Conservation (phyloP, 768 basidiomycete genomes). For the Pulveroboletus sp. region DNA sequence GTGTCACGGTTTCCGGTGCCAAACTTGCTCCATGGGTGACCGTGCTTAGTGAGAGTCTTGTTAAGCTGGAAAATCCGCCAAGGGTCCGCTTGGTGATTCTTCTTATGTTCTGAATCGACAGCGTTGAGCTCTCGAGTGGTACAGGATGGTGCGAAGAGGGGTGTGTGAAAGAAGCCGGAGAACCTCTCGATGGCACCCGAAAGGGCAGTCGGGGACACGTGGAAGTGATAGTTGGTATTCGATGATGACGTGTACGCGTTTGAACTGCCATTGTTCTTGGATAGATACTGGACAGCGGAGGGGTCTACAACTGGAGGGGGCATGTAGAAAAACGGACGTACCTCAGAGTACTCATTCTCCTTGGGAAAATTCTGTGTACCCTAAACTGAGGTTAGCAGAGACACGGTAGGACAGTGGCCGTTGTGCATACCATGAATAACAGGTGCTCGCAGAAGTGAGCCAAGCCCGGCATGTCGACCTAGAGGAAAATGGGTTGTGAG, state of each 20-base stretch:
- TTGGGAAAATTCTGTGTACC: constrained; percentile 79
- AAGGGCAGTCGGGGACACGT: constrained; percentile 58
- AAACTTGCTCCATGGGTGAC: constrained; percentile 88
- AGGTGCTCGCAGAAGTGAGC: constrained; percentile 97
- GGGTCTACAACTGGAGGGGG: neutral
- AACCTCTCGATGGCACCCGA: constrained; percentile 71
- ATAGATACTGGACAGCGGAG: constrained; percentile 47
- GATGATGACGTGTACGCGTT: constrained; percentile 93
- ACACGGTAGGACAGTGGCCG: neutral
- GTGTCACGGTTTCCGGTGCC: constrained; percentile 82
- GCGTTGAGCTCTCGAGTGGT: constrained; percentile 90
- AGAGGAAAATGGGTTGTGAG: constrained; percentile 1
- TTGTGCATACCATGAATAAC: constrained; percentile 77
- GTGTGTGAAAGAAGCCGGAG: constrained; percentile 88
- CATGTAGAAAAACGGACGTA: constrained; percentile 23
- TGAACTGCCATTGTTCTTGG: constrained; percentile 80
- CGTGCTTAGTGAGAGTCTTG: constrained; percentile 74
- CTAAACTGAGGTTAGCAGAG: constrained; percentile 32
- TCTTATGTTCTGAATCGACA: constrained; percentile 95
- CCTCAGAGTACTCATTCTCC: constrained; percentile 94
- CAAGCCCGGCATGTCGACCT: constrained; percentile 88
- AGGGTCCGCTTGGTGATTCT: constrained; percentile 85
- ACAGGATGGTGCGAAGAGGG: constrained; percentile 81
- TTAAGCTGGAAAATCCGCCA: constrained; percentile 96
- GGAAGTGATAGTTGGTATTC: constrained; percentile 89